Percentiles rank a stretch among this genome's conserved stretches.
phyloP scores from a whole-genome alignment of 306 rosid genomes.

The Cucumis melo region DNA sequence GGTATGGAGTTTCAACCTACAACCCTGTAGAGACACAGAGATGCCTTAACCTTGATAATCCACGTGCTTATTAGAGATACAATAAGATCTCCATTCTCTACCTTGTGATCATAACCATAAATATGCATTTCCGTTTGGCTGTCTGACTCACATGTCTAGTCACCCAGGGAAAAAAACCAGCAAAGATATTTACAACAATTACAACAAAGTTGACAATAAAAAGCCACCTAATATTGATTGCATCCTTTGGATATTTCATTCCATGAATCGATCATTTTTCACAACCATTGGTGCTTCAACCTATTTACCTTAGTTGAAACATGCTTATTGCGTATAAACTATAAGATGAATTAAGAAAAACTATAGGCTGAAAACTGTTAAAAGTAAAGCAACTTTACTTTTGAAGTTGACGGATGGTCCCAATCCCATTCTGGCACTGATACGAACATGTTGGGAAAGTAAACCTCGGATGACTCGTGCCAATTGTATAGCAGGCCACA shows the following conservation, averaged over 20 bases:
- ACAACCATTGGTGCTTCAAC: not conserved
- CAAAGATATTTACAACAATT: not conserved
- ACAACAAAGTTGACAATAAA: not conserved
- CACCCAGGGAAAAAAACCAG: not conserved
- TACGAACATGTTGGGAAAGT: constrained; percentile 58
- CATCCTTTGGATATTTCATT: not conserved
- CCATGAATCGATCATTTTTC: not conserved
- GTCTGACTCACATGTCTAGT: not conserved
- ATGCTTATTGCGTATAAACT: not conserved
- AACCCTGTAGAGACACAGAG: not conserved
- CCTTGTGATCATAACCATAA: not conserved
- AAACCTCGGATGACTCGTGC: constrained; percentile 38
- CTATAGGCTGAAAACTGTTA: not conserved
- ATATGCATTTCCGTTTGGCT: not conserved
- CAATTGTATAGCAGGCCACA: constrained; percentile 63
- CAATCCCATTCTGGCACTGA: constrained; percentile 38
- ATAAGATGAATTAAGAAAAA: not conserved
- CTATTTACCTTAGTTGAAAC: not conserved
- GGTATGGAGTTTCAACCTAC: not conserved
- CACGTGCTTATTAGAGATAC: not conserved
- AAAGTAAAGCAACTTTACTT: constrained; percentile 31
- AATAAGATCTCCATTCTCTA: not conserved
- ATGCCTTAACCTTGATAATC: not conserved
- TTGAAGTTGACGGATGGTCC: constrained; percentile 43
- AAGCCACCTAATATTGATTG: not conserved